phyloP scores from a whole-genome alignment of 495 filamentous ascomycete genomes.

The Aspergillus homomorphus region DNA sequence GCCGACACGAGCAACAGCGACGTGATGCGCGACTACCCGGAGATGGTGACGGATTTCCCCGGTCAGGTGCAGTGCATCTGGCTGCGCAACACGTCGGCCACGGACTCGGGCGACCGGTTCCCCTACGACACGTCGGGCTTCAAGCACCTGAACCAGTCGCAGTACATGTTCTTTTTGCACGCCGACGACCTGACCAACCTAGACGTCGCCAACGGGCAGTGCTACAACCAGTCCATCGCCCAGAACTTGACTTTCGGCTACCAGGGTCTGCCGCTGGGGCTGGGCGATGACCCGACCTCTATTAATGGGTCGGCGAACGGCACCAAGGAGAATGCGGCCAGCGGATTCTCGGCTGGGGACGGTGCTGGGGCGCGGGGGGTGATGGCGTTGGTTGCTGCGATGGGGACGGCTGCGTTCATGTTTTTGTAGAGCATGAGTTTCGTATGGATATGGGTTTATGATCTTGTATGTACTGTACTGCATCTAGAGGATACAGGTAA shows the following conservation, averaged over 20 bases:
- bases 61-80: neutral
- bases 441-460: no score
- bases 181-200: neutral
- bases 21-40: neutral
- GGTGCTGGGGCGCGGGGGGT: neutral
- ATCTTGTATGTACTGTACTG: no score
- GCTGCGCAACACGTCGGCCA: neutral
- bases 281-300: neutral
- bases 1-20: slow-evolving; percentile 2
- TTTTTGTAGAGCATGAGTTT: neutral
- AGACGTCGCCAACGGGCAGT: neutral
- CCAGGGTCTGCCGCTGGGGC: neutral
- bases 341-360: neutral
- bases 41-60: neutral
- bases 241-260: neutral
- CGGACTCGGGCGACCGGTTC: neutral
- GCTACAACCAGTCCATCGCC: neutral
- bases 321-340: neutral
- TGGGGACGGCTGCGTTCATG: neutral
- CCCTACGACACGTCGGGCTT: neutral
- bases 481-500: no score
- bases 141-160: slow-evolving; percentile 1
- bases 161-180: slow-evolving; percentile 1
- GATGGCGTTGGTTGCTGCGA: neutral
- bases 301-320: neutral